Evolutionary conservation across 192 early-diverging fungal genomes (phyloP), one percentile per base, ranked within the genome.

Genomic region (Coemansia sp.): DNA sequence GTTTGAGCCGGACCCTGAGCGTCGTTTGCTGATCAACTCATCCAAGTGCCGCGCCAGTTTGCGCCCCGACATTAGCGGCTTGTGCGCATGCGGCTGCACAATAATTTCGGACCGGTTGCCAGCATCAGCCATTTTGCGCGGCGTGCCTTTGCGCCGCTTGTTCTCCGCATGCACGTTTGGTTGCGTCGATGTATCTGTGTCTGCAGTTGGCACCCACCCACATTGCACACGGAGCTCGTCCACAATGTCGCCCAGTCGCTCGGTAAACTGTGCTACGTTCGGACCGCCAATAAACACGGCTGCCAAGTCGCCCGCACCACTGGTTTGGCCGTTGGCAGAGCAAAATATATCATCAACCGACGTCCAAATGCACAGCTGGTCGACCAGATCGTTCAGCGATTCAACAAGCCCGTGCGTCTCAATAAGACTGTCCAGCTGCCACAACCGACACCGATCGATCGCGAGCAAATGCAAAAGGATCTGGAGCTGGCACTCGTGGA

Each of bases 171-270:
- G n/a, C 17, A 27, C 8, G 41, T 64, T 47, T 8, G n/a, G 8
- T 25, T 21, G 27, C 24, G 19, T 14, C 37, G 32, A 10, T 14
- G 64, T 32, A 14, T 37, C 14, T 19, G 37, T 52, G 22, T 7
- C 51, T 27, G 23, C 47, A 12, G 62, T 59, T 9, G 77, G 78
- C 19, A 81, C 60, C 78, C 78, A 81, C 2, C 78, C 78, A 23
- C 78, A 81, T 25, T 81, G 78, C 24, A 68, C 27, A 9, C 78
- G 72, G 66, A 81, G 63, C 57, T 81, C 78, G 50, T 81, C 73
- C 14, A 81, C 65, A 12, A 71, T 63, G 15, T 75, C 73, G 15
- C 57, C 25, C 25, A 81, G 53, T 6, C 52, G 27, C 37, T 32
- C 35, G 3, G 61, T 57, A 54, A 75, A 81, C 45, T 51, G 52